Conservation (phyloP, 805 yeast genomes). For the Helenozyma rhizophorensis region DNA sequence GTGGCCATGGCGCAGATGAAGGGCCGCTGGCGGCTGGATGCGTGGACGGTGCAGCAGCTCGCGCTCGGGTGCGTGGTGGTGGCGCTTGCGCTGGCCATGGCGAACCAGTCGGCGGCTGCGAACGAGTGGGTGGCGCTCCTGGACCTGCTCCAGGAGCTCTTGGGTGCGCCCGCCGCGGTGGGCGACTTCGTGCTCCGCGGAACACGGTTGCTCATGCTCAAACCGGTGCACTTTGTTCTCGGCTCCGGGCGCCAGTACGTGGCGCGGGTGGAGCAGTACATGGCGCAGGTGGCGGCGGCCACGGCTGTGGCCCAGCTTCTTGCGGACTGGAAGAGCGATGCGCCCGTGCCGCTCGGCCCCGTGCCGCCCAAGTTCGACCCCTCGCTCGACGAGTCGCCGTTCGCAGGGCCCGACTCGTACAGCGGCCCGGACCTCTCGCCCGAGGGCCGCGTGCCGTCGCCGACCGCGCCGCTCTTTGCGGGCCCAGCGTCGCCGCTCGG, state of each 20-base stretch:
- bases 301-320: too few species aligned
- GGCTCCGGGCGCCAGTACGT: conserved; percentile 1
- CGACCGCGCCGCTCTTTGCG: too few species aligned
- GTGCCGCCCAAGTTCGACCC: too few species aligned
- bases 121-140: conserved; percentile 6
- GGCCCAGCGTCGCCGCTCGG: too few species aligned
- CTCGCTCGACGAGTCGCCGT: too few species aligned
- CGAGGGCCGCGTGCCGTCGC: too few species aligned
- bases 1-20: background rate
- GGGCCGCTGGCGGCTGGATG: conserved; percentile 4
- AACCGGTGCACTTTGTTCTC: conserved; percentile 6
- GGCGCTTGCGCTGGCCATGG: conserved; percentile 6
- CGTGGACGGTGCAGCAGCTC: conserved; percentile 6
- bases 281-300: conserved; percentile 3
- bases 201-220: conserved; percentile 8
- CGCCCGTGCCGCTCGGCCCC: conserved; percentile 4
- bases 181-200: conserved; percentile 11
- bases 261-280: conserved; percentile 3
- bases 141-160: conserved; percentile 2
- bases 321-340: too few species aligned
- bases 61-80: conserved; percentile 6
- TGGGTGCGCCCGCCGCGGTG: conserved; percentile 7
- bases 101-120: conserved; percentile 4
- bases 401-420: too few species aligned
- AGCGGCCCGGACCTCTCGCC: too few species aligned